A percentile compares a stretch with the other conserved stretches of the same genome.
These are phyloP conservation scores for Blastosporella zonata DNA, from an alignment of 1,284 basidiomycete genomes.

Conservation along the genomic window DNA sequence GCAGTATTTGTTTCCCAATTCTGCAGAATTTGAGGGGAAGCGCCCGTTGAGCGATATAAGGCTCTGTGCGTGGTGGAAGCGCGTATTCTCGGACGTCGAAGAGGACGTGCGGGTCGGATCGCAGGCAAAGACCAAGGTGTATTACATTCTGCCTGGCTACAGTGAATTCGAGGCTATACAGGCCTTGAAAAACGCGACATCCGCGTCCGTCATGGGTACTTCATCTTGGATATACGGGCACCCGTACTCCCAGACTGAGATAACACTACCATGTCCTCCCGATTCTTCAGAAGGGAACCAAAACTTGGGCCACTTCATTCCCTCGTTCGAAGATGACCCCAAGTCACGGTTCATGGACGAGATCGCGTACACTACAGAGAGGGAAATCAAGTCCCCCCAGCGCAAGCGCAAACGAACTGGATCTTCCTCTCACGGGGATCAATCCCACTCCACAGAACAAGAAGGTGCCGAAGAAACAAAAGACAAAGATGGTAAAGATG, in stretches of 20 bases:
- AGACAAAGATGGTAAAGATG: slow-evolving; percentile 32
- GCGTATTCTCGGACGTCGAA: slow-evolving; percentile 59
- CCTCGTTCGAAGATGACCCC: slow-evolving; percentile 90
- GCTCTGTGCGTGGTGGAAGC: slow-evolving; percentile 93
- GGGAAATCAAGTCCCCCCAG: slow-evolving; percentile 57
- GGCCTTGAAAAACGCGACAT: slow-evolving; percentile 45
- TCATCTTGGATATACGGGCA: slow-evolving; percentile 70
- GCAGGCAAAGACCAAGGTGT: slow-evolving; percentile 39
- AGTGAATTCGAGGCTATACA: slow-evolving; percentile 67
- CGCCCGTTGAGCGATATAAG: slow-evolving; percentile 74
- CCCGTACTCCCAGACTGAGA: slow-evolving; percentile 62
- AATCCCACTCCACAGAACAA: slow-evolving; percentile 18
- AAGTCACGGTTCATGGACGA: slow-evolving; percentile 91
- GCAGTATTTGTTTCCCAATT: slow-evolving; percentile 95
- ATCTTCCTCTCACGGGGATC: slow-evolving; percentile 21
- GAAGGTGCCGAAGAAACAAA: slow-evolving; percentile 23
- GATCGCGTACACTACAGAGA: slow-evolving; percentile 68
- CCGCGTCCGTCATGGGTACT: slow-evolving; percentile 24
- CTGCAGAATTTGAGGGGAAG: slow-evolving; percentile 74
- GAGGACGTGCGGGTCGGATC: slow-evolving; percentile 30
- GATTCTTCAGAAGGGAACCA: slow-evolving; percentile 26
- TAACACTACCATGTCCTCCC: slow-evolving; percentile 55
- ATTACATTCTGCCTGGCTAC: slow-evolving; percentile 75
- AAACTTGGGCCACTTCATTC: slow-evolving; percentile 75
- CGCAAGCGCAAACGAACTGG: slow-evolving; percentile 49